phyloP scores from a whole-genome alignment of 2,329 filamentous ascomycete genomes.

The Nannizziopsis arthrosporioides region DNA sequence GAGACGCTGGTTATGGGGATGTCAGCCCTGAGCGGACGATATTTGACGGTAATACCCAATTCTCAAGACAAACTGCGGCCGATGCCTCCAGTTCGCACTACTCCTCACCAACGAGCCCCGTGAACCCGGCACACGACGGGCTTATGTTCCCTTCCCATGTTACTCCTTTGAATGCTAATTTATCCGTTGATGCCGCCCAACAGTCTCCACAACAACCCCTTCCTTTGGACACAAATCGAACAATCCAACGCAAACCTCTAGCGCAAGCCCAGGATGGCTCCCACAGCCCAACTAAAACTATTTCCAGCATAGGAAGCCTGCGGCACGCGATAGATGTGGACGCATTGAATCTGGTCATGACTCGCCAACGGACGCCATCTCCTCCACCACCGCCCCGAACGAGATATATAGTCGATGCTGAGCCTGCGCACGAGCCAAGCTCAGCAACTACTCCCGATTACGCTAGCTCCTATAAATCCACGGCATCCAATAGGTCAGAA shows the following conservation, averaged over 20 bases:
- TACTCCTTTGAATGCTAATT: slow-evolving; percentile 10
- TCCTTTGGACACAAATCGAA: slow-evolving; percentile 5
- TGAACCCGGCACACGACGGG: slow-evolving; percentile 8
- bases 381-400: slow-evolving; percentile 6
- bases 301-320: slow-evolving; percentile 33
- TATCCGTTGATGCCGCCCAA: slow-evolving; percentile 6
- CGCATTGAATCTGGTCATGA: slow-evolving; percentile 40
- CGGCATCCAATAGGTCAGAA: slow-evolving; percentile 32
- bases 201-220: slow-evolving; percentile 9
- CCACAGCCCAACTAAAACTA: slow-evolving; percentile 20
- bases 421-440: slow-evolving; percentile 45
- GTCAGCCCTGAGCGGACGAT: slow-evolving; percentile 24
- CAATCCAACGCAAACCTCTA: slow-evolving; percentile 39
- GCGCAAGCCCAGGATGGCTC: slow-evolving; percentile 20
- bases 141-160: background rate
- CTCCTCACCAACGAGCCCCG: slow-evolving; percentile 11
- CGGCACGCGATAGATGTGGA: slow-evolving; percentile 37
- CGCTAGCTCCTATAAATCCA: slow-evolving; percentile 55
- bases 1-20: slow-evolving; percentile 10
- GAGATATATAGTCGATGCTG: slow-evolving; percentile 6
- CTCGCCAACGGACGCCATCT: slow-evolving; percentile 14
- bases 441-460: slow-evolving; percentile 63
- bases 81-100: slow-evolving; percentile 10
- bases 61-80: slow-evolving; percentile 10
- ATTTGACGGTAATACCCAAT: slow-evolving; percentile 20